Conservation (phyloP, 2,329 filamentous ascomycete species). For the Trichoderma pleuroti region DNA sequence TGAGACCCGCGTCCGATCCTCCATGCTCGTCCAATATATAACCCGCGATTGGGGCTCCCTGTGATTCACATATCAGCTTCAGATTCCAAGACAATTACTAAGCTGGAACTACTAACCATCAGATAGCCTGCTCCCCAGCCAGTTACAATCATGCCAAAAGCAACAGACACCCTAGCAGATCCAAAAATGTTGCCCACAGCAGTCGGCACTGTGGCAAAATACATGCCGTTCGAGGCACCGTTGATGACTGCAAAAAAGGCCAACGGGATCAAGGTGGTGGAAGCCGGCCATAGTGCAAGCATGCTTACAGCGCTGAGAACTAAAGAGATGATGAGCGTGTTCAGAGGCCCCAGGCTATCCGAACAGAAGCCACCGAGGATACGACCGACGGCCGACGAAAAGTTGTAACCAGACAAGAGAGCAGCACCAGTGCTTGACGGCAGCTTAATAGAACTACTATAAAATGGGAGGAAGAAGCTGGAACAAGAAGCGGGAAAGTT, state of each 20-base stretch:
- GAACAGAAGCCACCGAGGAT: background rate
- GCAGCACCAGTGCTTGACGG: background rate
- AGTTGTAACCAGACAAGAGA: background rate
- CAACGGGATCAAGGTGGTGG: background rate
- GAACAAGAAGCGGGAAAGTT: background rate
- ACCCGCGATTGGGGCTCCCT: background rate
- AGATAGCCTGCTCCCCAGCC: background rate
- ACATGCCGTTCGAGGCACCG: background rate
- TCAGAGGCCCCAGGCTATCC: background rate
- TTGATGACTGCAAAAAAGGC: background rate
- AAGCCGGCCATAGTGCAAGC: background rate
- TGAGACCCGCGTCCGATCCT: background rate
- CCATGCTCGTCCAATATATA: background rate
- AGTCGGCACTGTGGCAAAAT: background rate
- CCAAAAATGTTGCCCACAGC: background rate
- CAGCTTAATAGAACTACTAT: background rate
- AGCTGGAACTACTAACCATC: background rate
- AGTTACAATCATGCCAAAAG: background rate
- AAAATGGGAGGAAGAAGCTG: background rate
- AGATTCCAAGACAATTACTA: background rate
- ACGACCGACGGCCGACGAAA: background rate
- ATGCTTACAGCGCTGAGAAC: background rate
- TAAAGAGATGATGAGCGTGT: background rate
- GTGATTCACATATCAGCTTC: background rate
- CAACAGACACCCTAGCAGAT: background rate